phyloP scores from a whole-genome alignment of 2,329 filamentous ascomycete species.

The Penicillium sp. region DNA sequence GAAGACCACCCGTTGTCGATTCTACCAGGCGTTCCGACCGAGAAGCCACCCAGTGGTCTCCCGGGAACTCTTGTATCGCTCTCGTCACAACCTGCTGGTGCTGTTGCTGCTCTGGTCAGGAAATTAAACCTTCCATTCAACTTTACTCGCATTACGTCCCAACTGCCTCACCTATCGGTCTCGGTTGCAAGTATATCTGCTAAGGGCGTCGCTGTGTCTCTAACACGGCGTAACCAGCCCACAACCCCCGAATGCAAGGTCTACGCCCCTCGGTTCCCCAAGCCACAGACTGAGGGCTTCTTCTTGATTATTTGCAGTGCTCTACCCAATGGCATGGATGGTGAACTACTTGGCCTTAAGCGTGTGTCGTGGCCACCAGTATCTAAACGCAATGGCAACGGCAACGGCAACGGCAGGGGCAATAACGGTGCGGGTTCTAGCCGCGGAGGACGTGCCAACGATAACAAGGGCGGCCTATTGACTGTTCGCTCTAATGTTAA shows the following conservation, averaged over 20 bases:
- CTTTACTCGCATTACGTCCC: slow-evolving; percentile 58
- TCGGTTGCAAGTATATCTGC: slow-evolving; percentile 61
- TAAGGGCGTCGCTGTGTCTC: slow-evolving; percentile 53
- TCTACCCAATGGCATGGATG: slow-evolving; percentile 48
- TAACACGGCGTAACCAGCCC: slow-evolving; percentile 67
- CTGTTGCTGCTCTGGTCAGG: slow-evolving; percentile 28
- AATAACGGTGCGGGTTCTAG: slow-evolving; percentile 15
- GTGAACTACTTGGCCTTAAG: slow-evolving; percentile 84
- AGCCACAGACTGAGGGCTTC: slow-evolving; percentile 90
- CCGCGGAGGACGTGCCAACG: slow-evolving; percentile 10
- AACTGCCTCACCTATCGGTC: slow-evolving; percentile 68
- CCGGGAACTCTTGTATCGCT: slow-evolving; percentile 34
- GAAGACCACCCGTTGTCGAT: slow-evolving; percentile 75
- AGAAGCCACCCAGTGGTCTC: slow-evolving; percentile 25
- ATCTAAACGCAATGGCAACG: slow-evolving; percentile 23
- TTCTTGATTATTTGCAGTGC: slow-evolving; percentile 70
- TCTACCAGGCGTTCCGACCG: slow-evolving; percentile 64
- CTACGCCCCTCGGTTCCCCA: slow-evolving; percentile 86
- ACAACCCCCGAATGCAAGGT: slow-evolving; percentile 68
- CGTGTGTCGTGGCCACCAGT: slow-evolving; percentile 68
- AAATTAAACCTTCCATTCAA: slow-evolving; percentile 32
- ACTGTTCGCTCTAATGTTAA: slow-evolving; percentile 33
- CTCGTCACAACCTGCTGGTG: slow-evolving; percentile 27
- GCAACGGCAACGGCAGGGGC: slow-evolving; percentile 10
- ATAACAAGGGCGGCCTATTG: slow-evolving; percentile 18